Conservation (phyloP, 768 basidiomycete species). For the Strobilomyces dryophilus region DNA sequence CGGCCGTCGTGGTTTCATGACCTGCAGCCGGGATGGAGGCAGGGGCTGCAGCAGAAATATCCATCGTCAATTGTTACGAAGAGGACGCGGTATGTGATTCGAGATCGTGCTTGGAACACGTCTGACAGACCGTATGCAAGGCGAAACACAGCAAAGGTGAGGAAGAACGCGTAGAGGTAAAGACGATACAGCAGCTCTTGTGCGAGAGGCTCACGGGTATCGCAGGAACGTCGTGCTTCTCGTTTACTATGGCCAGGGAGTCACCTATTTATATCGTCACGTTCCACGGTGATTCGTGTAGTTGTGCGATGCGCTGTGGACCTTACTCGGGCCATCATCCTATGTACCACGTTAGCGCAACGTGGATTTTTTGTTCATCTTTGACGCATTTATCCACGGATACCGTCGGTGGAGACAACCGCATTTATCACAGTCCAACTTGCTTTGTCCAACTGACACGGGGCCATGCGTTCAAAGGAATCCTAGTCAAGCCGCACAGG, state of each 20-base stretch:
- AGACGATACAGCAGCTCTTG: background rate
- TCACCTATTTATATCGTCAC: conserved; percentile 2
- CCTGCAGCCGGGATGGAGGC: background rate
- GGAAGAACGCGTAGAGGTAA: background rate
- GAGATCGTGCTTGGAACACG: background rate
- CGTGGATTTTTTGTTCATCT: background rate
- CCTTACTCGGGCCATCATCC: background rate
- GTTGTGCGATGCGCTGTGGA: too few species aligned
- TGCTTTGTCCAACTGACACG: too few species aligned
- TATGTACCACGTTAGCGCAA: too few species aligned
- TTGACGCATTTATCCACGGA: background rate
- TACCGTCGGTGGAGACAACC: background rate
- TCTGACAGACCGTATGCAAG: background rate
- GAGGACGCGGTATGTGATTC: background rate
- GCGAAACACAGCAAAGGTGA: background rate
- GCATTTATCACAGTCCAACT: too few species aligned
- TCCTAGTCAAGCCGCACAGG: too few species aligned
- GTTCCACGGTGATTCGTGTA: background rate
- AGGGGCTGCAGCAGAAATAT: too few species aligned
- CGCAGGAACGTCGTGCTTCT: too few species aligned
- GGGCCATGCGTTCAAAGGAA: too few species aligned
- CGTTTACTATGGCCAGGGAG: background rate
- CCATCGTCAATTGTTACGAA: background rate
- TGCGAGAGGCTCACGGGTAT: too few species aligned
- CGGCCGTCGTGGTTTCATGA: too few species aligned